Evolutionary conservation across 768 basidiomycete species (phyloP).

Genomic region (Leccinum broughii): DNA sequence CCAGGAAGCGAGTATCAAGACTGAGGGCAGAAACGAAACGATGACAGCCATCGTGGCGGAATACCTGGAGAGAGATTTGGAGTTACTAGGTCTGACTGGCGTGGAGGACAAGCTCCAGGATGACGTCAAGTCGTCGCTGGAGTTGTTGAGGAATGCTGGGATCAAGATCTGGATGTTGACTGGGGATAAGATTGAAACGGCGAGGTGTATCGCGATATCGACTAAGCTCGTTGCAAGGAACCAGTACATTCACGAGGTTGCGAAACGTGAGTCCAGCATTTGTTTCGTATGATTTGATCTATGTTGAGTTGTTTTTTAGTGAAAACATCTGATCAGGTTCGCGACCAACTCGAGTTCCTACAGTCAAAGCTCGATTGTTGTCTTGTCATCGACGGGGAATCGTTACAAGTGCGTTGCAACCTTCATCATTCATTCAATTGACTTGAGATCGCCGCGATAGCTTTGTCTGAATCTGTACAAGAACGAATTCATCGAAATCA

Average conservation of each 20-base stretch:
- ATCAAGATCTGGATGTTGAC: slow-evolving; percentile 99
- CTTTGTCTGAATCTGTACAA: slow-evolving; percentile 89
- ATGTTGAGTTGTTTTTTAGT: slow-evolving; percentile 48
- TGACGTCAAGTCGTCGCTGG: slow-evolving; percentile 91
- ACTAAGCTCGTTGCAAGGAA: slow-evolving; percentile 94
- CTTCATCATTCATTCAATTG: neutral
- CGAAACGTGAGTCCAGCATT: slow-evolving; percentile 62
- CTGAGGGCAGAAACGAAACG: slow-evolving; percentile 80
- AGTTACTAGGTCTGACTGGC: slow-evolving; percentile 92
- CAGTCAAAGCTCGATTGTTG: slow-evolving; percentile 96
- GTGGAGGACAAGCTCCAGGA: slow-evolving; percentile 99
- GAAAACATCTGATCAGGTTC: slow-evolving; percentile 76
- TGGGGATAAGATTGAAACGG: slow-evolving; percentile 98
- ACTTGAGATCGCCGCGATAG: slow-evolving; percentile 39
- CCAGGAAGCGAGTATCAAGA: slow-evolving; percentile 74
- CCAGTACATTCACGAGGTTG: slow-evolving; percentile 96
- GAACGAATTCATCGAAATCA: slow-evolving; percentile 93
- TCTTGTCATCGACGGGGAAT: slow-evolving; percentile 97
- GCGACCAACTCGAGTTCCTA: slow-evolving; percentile 89
- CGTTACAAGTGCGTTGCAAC: slow-evolving; percentile 68
- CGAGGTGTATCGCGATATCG: slow-evolving; percentile 96
- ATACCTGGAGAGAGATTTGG: slow-evolving; percentile 84
- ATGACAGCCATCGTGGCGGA: slow-evolving; percentile 74
- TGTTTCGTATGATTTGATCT: neutral
- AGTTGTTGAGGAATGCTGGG: slow-evolving; percentile 91